These are phyloP conservation scores for Pythium guiyangense DNA, from an alignment of 352 stramenopile species.

Conservation along the genomic window DNA sequence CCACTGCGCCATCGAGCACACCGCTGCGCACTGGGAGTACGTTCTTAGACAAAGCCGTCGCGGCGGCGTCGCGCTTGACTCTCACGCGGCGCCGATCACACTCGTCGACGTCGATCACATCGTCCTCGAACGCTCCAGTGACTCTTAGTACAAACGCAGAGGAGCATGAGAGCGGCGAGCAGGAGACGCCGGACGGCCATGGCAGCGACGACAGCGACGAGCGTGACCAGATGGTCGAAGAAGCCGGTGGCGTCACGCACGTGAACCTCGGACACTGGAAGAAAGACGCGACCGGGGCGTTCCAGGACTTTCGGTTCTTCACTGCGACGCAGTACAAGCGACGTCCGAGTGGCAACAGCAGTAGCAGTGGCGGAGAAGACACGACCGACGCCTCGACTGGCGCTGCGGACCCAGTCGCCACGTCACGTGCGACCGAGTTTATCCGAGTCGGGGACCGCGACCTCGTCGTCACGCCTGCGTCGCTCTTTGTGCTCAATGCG, in stretches of 20 bases:
- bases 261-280: slow-evolving; percentile 53
- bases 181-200: slow-evolving; percentile 3
- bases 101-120: slow-evolving; percentile 21
- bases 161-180: slow-evolving; percentile 8
- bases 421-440: background rate
- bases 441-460: slow-evolving; percentile 52
- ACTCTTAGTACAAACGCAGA: background rate
- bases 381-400: background rate
- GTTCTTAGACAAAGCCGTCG: slow-evolving; percentile 69
- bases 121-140: background rate
- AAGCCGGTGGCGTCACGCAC: slow-evolving; percentile 18
- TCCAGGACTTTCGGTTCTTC: slow-evolving; percentile 51
- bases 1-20: background rate
- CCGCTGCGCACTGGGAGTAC: slow-evolving; percentile 59
- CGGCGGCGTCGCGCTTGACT: slow-evolving; percentile 46
- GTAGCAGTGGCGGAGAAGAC: background rate
- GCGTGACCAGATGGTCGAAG: slow-evolving; percentile 15
- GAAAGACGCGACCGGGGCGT: slow-evolving; percentile 17
- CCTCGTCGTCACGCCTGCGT: slow-evolving; percentile 55
- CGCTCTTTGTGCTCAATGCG: slow-evolving; percentile 42
- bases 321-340: slow-evolving; percentile 27
- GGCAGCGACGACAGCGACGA: slow-evolving; percentile 6
- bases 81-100: slow-evolving; percentile 21
- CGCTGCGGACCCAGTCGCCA: background rate
- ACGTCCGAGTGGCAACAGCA: background rate